These are phyloP conservation scores for Astraeus odoratus DNA, from an alignment of 768 basidiomycete genomes.

Conservation along the genomic window DNA sequence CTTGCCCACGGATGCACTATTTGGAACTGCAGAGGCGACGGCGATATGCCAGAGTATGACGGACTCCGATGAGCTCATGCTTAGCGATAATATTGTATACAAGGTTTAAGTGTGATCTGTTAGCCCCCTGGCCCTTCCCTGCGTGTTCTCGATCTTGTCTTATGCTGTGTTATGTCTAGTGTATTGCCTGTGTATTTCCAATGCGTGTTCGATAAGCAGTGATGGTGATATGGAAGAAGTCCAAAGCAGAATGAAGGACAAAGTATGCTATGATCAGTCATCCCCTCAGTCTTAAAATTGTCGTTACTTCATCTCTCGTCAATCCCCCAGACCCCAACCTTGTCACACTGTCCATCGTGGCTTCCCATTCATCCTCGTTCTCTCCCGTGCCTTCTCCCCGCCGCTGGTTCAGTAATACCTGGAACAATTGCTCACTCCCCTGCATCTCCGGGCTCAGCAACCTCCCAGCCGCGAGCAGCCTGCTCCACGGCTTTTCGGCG, in stretches of 20 bases:
- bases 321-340: conserved; percentile 57
- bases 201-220: background rate
- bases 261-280: conserved; percentile 18
- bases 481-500: conserved; percentile 72
- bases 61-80: conserved; percentile 69
- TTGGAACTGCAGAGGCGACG: conserved; percentile 77
- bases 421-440: conserved; percentile 26
- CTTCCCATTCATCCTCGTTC: conserved; percentile 43
- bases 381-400: background rate
- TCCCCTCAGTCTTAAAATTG: conserved; percentile 43
- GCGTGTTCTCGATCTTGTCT: conserved; percentile 2
- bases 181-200: background rate
- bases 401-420: conserved; percentile 9
- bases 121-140: background rate
- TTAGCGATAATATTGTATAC: conserved; percentile 82
- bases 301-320: conserved; percentile 51
- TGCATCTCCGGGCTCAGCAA: conserved; percentile 51
- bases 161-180: conserved; percentile 4
- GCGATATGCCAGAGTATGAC: conserved; percentile 70
- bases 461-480: conserved; percentile 61
- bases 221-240: background rate
- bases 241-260: background rate
- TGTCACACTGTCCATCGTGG: conserved; percentile 36
- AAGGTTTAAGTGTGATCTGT: conserved; percentile 45
- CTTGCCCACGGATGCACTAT: conserved; percentile 57